Evolutionary conservation across 768 basidiomycete genomes (phyloP).

Genomic region (Termitomyces sp.): DNA sequence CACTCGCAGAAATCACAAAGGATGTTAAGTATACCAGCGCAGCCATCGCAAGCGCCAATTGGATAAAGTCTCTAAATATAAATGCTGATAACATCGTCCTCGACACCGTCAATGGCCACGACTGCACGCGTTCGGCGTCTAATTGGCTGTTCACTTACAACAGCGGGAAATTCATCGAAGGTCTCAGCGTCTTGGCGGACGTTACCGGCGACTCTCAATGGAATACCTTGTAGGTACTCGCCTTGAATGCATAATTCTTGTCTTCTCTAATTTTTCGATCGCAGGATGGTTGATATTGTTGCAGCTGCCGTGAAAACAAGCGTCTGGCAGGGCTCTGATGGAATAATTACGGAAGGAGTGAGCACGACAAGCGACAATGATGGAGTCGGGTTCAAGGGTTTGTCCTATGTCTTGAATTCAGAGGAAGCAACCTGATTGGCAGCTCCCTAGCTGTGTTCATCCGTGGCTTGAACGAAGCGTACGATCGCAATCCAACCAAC

Average conservation of each 20-base stretch:
- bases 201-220: conserved; percentile 38
- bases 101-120: conserved; percentile 40
- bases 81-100: conserved; percentile 36
- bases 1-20: conserved; percentile 40
- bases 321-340: conserved; percentile 43
- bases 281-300: conserved; percentile 31
- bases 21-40: conserved; percentile 41
- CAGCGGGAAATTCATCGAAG: conserved; percentile 49
- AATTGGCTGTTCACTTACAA: conserved; percentile 52
- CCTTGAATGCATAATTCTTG: neutral
- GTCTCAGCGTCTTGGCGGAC: conserved; percentile 37
- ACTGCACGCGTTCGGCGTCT: conserved; percentile 41
- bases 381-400: conserved; percentile 49
- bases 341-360: conserved; percentile 49
- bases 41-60: conserved; percentile 40
- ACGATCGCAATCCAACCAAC: conserved; percentile 31
- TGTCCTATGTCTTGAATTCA: neutral
- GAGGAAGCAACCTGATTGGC: neutral
- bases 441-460: conserved; percentile 34
- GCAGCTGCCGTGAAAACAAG: conserved; percentile 38
- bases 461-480: conserved; percentile 43
- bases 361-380: conserved; percentile 37
- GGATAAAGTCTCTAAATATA: conserved; percentile 43
- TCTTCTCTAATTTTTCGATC: neutral
- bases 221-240: conserved; percentile 31